A percentile compares a stretch with the other conserved stretches of the same genome.
These are phyloP conservation scores for Sergeia podlipaevii DNA, from an alignment of 208 protist genomes.

Conservation along the genomic window DNA sequence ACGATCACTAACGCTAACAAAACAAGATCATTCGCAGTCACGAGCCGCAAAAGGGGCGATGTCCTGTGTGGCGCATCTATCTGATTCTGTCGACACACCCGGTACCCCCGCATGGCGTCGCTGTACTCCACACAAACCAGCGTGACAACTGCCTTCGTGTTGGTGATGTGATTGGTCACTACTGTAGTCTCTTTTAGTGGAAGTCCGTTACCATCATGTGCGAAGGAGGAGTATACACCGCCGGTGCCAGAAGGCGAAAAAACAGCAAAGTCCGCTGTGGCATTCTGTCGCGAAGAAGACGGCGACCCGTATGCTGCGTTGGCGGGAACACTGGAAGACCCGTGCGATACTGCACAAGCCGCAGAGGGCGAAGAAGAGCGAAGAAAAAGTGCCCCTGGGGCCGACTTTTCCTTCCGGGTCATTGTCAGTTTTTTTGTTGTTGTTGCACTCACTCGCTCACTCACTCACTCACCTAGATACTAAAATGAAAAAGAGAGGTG, in stretches of 20 bases:
- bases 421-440: too few species aligned
- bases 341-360: too few species aligned
- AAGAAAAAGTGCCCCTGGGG: too few species aligned
- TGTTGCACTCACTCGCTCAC: too few species aligned
- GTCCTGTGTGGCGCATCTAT: background rate
- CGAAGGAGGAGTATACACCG: constrained; percentile 10
- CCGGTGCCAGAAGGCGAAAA: constrained; percentile 1
- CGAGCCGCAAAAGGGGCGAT: constrained; percentile 25
- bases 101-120: constrained; percentile 70
- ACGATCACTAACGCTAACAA: constrained; percentile 19
- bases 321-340: too few species aligned
- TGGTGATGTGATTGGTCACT: constrained; percentile 46
- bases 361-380: too few species aligned
- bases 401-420: too few species aligned
- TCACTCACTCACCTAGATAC: too few species aligned
- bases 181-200: constrained; percentile 20
- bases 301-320: too few species aligned
- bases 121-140: constrained; percentile 67
- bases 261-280: background rate
- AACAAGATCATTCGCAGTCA: constrained; percentile 45
- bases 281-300: too few species aligned
- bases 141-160: constrained; percentile 51
- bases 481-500: too few species aligned
- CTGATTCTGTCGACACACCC: constrained; percentile 40
- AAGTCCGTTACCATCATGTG: background rate